Base-by-base conservation (phyloP, 805 yeast species). In the Blastobotrys chiropterorum region DNA sequence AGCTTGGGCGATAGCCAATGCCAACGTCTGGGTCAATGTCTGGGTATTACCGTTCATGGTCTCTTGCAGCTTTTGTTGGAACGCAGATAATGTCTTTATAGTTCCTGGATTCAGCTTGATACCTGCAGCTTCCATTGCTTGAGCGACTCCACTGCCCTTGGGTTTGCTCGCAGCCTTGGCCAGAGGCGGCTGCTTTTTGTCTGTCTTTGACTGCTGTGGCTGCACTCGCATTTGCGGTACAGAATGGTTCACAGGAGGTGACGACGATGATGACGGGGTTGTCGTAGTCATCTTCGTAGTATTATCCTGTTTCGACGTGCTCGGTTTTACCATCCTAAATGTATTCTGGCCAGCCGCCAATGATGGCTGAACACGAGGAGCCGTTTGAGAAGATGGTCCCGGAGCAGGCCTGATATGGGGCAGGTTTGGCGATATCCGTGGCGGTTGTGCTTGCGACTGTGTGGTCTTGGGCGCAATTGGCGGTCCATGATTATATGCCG, bases 1-100 rank as follows among this genome's bases (percentile, higher is more conserved):
- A 5, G 90, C 90, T 59, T 83, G 90, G 8, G 95, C 92, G 56
- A 90, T 89, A 0, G 96, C 92, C 73, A 90, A 86, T 2, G 97
- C 96, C 59, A 90, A 74, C 1, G 97, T 96, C 60, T 86, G 90
- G 6, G 97, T 90, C 59, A 90, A 73, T 50, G 90, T 81, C 53
- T 82, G 86, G 0, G 96, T 86, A 48, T 92, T 88, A 4, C 85
- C 90, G 40, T 88, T 86, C 59, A 80, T 85, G 51, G 85, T 87
- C 62, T 86, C 87, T 60, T 88, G 84, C 20, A 92, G 72, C 64
- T 90, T 96, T 61, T 88, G 90, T 68, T 92, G 97, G 51, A 92
- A 70, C 60, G 88, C 85, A 1, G 86, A 80, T 64, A 92, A 74
- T 3, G 96, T 85, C 60, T 86, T 80, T 72, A 81, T 77, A 1